Conservation (phyloP, 305 asterid species). For the Fraxinus albicans region DNA sequence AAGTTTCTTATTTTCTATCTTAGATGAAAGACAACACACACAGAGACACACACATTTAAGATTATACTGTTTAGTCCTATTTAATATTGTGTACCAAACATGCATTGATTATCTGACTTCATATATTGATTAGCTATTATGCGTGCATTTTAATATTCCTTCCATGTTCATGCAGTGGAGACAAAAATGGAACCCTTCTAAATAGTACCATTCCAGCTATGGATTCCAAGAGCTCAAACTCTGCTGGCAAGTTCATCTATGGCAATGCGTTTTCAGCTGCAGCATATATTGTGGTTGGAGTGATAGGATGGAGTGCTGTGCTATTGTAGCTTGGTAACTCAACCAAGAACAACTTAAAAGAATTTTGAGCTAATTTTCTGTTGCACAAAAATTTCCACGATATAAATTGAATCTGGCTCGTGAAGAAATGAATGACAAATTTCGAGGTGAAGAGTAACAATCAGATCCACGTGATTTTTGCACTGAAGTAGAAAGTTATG, state of each 20-base stretch:
- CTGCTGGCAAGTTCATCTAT: conserved; percentile 23
- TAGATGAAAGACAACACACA: background rate
- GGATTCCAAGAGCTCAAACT: conserved; percentile 53
- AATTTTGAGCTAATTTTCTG: conserved; percentile 23
- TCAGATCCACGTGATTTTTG: background rate
- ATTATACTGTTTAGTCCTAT: background rate
- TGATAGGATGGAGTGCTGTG: conserved; percentile 31
- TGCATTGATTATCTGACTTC: background rate
- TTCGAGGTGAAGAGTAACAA: background rate
- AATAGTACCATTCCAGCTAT: conserved; percentile 65
- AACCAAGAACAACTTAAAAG: background rate
- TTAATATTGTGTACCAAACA: background rate
- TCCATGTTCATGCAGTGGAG: conserved; percentile 37
- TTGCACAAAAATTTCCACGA: background rate
- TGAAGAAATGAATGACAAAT: background rate
- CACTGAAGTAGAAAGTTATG: conserved; percentile 10
- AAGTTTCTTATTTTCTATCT: background rate
- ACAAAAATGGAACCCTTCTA: conserved; percentile 43
- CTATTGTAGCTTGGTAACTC: conserved; percentile 32
- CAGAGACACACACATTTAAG: background rate
- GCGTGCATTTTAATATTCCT: background rate
- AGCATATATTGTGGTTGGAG: conserved; percentile 28
- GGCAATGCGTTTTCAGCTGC: conserved; percentile 6
- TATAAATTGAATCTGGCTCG: background rate
- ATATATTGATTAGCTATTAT: background rate